phyloP scores from a whole-genome alignment of 495 filamentous ascomycete species.

The Glonium stellatum region DNA sequence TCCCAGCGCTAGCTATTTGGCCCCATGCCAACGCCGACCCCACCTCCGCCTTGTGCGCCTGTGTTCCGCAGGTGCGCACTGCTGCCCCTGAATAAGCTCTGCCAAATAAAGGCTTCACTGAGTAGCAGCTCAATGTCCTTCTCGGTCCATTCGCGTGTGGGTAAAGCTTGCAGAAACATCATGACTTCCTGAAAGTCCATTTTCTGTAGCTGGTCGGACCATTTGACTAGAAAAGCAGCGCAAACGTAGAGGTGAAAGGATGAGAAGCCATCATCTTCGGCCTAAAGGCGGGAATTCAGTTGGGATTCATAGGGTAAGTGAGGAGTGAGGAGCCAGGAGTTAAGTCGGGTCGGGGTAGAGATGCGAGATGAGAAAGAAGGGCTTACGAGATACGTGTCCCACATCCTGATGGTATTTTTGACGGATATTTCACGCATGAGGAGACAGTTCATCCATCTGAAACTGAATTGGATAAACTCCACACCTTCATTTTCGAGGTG shows the following conservation, averaged over 20 bases:
- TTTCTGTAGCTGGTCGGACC: conserved; percentile 87
- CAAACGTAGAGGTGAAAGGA: conserved; percentile 98
- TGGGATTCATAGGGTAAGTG: too few relatives aligned
- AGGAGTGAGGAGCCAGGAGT: neutral
- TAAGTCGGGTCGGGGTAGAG: neutral
- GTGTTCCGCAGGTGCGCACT: conserved; percentile 61
- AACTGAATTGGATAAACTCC: conserved; percentile 98
- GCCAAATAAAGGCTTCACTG: conserved; percentile 95
- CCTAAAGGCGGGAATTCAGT: conserved; percentile 43
- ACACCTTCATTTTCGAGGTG: conserved; percentile 85
- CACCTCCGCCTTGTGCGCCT: conserved; percentile 12
- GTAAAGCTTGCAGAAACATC: conserved; percentile 97
- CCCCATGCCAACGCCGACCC: conserved; percentile 29
- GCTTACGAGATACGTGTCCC: conserved; percentile 95
- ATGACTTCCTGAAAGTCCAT: conserved; percentile 97
- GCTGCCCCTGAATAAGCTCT: conserved; percentile 82
- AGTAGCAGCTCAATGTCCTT: conserved; percentile 94
- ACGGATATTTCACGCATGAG: conserved; percentile 96
- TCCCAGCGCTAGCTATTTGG: conserved; percentile 14
- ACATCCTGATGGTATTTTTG: conserved; percentile 94
- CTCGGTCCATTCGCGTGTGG: conserved; percentile 92
- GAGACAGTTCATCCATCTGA: conserved; percentile 99
- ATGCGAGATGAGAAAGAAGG: neutral
- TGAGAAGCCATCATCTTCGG: conserved; percentile 96
- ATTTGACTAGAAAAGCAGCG: conserved; percentile 97